Percentiles rank a stretch among this genome's conserved stretches.
phyloP scores from a whole-genome alignment of 2,329 filamentous ascomycete species.

The Acephala macrosclerotiorum region DNA sequence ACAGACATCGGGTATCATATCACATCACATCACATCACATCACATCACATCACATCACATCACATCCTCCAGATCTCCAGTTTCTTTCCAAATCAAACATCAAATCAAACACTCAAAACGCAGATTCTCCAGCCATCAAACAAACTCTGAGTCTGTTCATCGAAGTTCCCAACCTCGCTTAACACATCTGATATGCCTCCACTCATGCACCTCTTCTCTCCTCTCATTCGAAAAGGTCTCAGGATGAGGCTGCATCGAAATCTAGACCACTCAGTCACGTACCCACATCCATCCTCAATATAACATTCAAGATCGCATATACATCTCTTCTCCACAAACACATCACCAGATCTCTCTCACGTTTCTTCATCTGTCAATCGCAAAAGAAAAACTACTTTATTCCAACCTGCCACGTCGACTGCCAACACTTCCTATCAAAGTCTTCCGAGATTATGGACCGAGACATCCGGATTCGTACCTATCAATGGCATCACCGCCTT shows the following conservation, averaged over 20 bases:
- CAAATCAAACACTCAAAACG: not conserved
- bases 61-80: constrained; percentile 7
- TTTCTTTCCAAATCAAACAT: not conserved
- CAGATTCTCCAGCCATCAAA: not conserved
- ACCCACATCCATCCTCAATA: constrained; percentile 3
- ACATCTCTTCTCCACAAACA: constrained; percentile 15
- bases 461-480: constrained; percentile 13
- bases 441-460: not conserved
- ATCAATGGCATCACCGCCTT: constrained; percentile 1
- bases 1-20: not conserved
- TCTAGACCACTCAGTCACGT: constrained; percentile 16
- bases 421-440: not conserved
- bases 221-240: not conserved
- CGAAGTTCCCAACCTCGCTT: constrained; percentile 1
- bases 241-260: constrained; percentile 15
- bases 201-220: not conserved
- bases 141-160: too few relatives aligned
- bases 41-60: not conserved
- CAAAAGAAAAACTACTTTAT: constrained; percentile 17
- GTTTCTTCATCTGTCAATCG: not conserved
- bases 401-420: constrained; percentile 7
- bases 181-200: constrained; percentile 1
- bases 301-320: constrained; percentile 19
- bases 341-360: constrained; percentile 9
- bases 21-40: not conserved